Conservation (phyloP, 345 rosid genomes). For the Linum usitatissimum region DNA sequence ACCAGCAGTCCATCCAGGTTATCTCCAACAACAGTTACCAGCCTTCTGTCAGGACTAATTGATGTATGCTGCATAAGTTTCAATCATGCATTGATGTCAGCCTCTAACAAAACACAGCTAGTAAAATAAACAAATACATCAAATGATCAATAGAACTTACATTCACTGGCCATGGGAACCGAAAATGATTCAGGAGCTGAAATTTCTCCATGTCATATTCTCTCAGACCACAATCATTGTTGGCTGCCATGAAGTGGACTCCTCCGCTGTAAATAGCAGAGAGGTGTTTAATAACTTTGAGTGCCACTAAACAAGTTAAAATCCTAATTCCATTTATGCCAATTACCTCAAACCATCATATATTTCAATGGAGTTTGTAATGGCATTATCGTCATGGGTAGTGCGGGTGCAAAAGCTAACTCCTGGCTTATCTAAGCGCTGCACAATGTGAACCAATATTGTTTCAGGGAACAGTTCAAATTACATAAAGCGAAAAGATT, state of each 20-base stretch:
- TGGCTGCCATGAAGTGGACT: slow-evolving; percentile 40
- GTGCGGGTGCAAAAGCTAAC: slow-evolving; percentile 49
- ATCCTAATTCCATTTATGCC: not conserved
- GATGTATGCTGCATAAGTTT: slow-evolving; percentile 48
- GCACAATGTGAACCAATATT: slow-evolving; percentile 1
- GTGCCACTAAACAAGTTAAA: not conserved
- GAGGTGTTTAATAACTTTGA: not conserved
- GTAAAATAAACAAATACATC: not conserved
- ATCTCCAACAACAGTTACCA: slow-evolving; percentile 44
- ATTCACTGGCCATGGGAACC: slow-evolving; percentile 58
- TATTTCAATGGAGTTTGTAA: slow-evolving; percentile 49
- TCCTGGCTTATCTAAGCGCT: slow-evolving; percentile 43
- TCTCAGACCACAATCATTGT: slow-evolving; percentile 39
- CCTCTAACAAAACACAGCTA: not conserved
- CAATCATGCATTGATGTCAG: slow-evolving; percentile 1
- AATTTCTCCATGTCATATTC: slow-evolving; percentile 45
- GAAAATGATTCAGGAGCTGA: slow-evolving; percentile 37
- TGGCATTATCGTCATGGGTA: slow-evolving; percentile 51
- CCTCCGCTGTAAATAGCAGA: slow-evolving; percentile 38
- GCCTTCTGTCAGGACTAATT: slow-evolving; percentile 42
- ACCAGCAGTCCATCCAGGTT: slow-evolving; percentile 42
- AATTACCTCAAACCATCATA: slow-evolving; percentile 42
- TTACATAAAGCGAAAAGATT: not conserved
- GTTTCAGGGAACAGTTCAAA: not conserved
- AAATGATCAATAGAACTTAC: slow-evolving; percentile 19